Conservation (phyloP, 768 basidiomycete genomes). For the Xanthoconium purpureum region DNA sequence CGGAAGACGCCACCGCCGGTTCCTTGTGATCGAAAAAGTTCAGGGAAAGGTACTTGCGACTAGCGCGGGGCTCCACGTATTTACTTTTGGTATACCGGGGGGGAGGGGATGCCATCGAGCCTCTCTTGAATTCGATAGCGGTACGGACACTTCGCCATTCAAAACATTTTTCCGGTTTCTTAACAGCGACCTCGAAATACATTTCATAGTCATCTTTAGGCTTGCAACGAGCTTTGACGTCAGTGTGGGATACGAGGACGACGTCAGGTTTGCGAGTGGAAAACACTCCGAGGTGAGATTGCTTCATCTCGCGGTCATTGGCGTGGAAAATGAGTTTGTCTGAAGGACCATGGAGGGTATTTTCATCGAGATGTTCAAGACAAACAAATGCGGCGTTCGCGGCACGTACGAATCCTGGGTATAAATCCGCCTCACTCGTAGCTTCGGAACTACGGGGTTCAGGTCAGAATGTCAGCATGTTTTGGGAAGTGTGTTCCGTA, state of each 20-base stretch:
- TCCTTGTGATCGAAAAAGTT: too few relatives aligned
- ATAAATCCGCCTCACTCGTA: background rate
- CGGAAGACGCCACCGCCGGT: too few relatives aligned
- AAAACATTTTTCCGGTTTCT: background rate
- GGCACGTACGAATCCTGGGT: background rate
- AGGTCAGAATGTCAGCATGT: background rate
- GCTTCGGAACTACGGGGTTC: background rate
- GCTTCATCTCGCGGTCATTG: background rate
- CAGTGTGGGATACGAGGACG: background rate
- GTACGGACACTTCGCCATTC: background rate
- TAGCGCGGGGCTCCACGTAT: background rate
- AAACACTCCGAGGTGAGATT: background rate
- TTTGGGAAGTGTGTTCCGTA: background rate
- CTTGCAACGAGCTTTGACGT: background rate
- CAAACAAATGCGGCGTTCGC: background rate
- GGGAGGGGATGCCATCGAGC: background rate
- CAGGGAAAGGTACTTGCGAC: too few relatives aligned
- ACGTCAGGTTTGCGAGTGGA: background rate
- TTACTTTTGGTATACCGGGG: background rate
- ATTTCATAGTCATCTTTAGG: background rate
- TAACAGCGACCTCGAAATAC: background rate
- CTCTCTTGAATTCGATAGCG: background rate
- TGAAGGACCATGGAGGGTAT: background rate
- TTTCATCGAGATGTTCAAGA: background rate
- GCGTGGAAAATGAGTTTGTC: background rate